Percentiles rank a stretch among this genome's conserved stretches.
Conservation (phyloP, 352 stramenopile species). For the Phytophthora palmivora region DNA sequence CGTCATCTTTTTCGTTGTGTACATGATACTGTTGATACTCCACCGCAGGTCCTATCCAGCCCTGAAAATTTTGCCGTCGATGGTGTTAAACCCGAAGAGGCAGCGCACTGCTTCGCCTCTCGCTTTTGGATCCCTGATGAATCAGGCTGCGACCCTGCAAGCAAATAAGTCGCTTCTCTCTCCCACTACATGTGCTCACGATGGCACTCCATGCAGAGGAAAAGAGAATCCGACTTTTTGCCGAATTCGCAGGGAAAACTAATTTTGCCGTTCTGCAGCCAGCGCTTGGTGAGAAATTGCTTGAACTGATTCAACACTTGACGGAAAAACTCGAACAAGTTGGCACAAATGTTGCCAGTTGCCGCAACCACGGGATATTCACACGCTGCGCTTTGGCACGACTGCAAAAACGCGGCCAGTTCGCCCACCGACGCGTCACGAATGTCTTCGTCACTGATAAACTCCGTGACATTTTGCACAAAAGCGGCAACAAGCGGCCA, state of each 20-base stretch:
- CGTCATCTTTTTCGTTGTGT: conserved; percentile 13
- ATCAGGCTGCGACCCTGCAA: background rate
- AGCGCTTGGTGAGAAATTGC: conserved; percentile 65
- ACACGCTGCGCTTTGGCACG: conserved; percentile 34
- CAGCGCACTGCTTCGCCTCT: conserved; percentile 34
- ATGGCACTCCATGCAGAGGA: conserved; percentile 88
- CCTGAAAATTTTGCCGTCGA: conserved; percentile 2
- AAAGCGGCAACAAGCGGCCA: conserved; percentile 69
- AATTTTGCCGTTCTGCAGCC: conserved; percentile 63
- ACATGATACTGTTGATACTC: conserved; percentile 28
- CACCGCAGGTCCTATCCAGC: conserved; percentile 18
- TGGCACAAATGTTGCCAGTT: conserved; percentile 64
- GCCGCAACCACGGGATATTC: conserved; percentile 16
- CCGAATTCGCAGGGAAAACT: conserved; percentile 81
- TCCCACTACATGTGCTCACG: conserved; percentile 65
- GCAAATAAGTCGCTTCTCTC: no score
- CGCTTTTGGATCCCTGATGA: conserved; percentile 8
- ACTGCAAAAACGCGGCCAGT: conserved; percentile 63
- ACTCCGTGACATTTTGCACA: conserved; percentile 69
- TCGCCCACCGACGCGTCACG: conserved; percentile 69
- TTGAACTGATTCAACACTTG: conserved; percentile 72
- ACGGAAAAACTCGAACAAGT: conserved; percentile 71
- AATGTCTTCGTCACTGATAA: conserved; percentile 80
- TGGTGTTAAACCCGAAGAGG: conserved; percentile 10
- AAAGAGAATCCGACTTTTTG: conserved; percentile 78